A percentile compares a stretch with the other conserved stretches of the same genome.
Evolutionary conservation across 306 rosid genomes (phyloP).

Genomic region (Trichosanthes truncata): DNA sequence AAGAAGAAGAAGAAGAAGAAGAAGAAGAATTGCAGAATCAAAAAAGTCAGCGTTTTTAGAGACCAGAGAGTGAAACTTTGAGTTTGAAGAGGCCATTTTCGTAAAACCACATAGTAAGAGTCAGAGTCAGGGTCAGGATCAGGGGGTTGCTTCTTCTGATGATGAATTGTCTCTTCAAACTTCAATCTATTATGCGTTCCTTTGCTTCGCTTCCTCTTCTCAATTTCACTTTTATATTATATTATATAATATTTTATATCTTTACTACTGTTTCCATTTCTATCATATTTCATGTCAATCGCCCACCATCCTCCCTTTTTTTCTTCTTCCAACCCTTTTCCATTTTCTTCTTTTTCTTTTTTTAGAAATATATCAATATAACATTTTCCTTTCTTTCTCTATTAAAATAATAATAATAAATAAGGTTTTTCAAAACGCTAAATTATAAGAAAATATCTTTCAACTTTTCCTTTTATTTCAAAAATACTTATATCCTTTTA

Average conservation of each 20-base stretch:
- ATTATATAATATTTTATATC: neutral
- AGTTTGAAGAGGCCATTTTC: neutral
- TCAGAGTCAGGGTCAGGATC: neutral
- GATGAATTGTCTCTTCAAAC: conserved; percentile 10
- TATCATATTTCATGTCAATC: neutral
- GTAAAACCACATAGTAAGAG: neutral
- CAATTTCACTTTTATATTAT: neutral
- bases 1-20: too few relatives aligned
- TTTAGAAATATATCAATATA: too few relatives aligned
- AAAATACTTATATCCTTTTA: too few relatives aligned
- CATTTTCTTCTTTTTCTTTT: neutral
- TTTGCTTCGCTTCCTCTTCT: neutral
- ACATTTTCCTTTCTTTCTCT: too few relatives aligned
- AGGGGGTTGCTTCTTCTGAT: neutral
- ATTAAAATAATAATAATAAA: too few relatives aligned
- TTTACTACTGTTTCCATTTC: conserved; percentile 1
- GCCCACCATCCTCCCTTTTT: neutral
- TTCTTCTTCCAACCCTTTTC: neutral
- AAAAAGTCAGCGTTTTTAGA: neutral
- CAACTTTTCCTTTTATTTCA: too few relatives aligned
- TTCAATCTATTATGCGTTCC: neutral
- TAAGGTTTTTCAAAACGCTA: too few relatives aligned
- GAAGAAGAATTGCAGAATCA: too few relatives aligned
- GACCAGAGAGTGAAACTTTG: too few relatives aligned
- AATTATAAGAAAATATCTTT: too few relatives aligned